phyloP scores from a whole-genome alignment of 2,329 filamentous ascomycete genomes.

The Pseudogymnoascus sp. region DNA sequence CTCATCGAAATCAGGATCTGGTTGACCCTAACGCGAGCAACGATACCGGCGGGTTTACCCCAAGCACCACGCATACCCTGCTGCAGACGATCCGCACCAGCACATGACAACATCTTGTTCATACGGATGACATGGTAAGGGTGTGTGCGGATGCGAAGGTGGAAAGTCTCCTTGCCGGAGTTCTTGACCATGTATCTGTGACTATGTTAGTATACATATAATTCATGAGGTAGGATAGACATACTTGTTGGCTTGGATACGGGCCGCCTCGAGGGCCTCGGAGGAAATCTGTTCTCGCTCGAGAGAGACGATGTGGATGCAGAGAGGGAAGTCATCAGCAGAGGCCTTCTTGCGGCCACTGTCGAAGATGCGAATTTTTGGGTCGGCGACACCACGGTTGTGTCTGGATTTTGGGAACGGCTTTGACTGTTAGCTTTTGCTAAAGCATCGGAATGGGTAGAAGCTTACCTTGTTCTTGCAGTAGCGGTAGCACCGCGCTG shows the following conservation, averaged over 20 bases:
- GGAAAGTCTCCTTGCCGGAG: constrained; percentile 65
- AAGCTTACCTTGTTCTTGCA: constrained; percentile 99
- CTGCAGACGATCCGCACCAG: constrained; percentile 99
- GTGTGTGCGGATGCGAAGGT: constrained; percentile 78
- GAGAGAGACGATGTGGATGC: constrained; percentile 99
- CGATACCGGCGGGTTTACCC: constrained; percentile 98
- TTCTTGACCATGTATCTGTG: constrained; percentile 56
- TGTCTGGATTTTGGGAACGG: constrained; percentile 99
- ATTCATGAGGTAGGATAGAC: constrained; percentile 37
- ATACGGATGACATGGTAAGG: constrained; percentile 99
- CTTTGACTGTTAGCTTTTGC: constrained; percentile 35
- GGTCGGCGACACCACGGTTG: constrained; percentile 95
- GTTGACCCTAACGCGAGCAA: constrained; percentile 99
- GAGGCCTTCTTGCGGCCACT: constrained; percentile 96
- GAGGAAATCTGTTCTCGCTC: constrained; percentile 99
- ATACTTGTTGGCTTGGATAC: constrained; percentile 99
- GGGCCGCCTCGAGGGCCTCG: constrained; percentile 97
- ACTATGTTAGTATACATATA: constrained; percentile 6
- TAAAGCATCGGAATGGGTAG: constrained; percentile 6
- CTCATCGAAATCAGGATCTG: constrained; percentile 97
- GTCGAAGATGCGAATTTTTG: constrained; percentile 94
- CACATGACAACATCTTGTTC: constrained; percentile 99
- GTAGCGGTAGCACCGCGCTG: constrained; percentile 99
- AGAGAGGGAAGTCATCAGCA: constrained; percentile 99
- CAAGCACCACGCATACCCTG: constrained; percentile 99